Percentiles rank a stretch among this genome's conserved stretches.
phyloP scores from a whole-genome alignment of 345 rosid species.

The Carallia pectinifolia region DNA sequence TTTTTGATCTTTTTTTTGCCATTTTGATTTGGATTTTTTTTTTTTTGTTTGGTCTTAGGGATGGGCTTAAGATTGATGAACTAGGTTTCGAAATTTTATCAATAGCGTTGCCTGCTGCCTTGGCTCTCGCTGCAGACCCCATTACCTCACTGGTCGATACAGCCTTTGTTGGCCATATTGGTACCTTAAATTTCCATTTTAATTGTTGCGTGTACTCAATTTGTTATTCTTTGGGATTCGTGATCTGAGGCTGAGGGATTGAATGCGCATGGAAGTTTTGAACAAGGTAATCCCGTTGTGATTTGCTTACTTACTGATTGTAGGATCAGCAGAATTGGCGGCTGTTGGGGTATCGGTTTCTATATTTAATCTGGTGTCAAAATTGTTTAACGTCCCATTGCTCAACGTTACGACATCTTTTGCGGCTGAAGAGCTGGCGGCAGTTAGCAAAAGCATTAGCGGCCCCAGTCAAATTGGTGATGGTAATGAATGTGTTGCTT shows the following conservation, averaged over 20 bases:
- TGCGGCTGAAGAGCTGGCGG: constrained; percentile 89
- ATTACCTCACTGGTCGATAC: constrained; percentile 78
- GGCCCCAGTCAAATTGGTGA: constrained; percentile 18
- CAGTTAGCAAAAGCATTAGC: constrained; percentile 27
- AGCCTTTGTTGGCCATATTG: constrained; percentile 83
- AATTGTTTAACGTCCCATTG: constrained; percentile 82
- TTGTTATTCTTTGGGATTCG: not conserved
- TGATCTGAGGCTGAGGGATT: not conserved
- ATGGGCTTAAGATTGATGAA: constrained; percentile 49
- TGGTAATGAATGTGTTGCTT: constrained; percentile 13
- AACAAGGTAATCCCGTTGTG: not conserved
- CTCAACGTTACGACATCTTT: constrained; percentile 84
- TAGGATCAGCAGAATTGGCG: constrained; percentile 86
- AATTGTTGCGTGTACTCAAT: constrained; percentile 25
- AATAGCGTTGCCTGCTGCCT: constrained; percentile 87
- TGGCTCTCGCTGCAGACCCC: constrained; percentile 95
- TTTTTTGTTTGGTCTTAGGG: constrained; percentile 16
- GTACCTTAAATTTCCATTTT: no score
- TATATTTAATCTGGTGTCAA: constrained; percentile 80
- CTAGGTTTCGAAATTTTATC: constrained; percentile 69
- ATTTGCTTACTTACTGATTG: not conserved
- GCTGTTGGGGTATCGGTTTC: constrained; percentile 88
- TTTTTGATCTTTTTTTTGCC: no score
- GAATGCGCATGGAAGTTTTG: not conserved
- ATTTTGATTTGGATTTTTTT: no score